phyloP scores from a whole-genome alignment of 176 grass and related monocot species.

The Triticum timopheevii region DNA sequence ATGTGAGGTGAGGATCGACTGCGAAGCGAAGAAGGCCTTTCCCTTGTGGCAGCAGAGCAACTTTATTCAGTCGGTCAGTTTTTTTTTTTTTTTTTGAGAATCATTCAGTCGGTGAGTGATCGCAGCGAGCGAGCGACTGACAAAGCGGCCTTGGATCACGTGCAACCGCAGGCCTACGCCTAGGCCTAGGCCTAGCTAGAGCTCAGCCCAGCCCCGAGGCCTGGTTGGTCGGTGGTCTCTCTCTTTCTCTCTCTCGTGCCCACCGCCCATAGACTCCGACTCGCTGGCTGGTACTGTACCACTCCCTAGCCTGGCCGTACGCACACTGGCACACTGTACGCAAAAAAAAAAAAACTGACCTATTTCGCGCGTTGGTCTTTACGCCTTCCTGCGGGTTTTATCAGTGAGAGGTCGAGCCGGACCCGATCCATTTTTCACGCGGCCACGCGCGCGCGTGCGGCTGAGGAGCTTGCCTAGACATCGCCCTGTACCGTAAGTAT shows the following conservation, averaged over 20 bases:
- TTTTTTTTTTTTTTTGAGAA: too few relatives aligned
- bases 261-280: background rate
- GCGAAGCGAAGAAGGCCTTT: background rate
- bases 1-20: background rate
- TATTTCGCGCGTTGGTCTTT: background rate
- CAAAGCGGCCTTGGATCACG: conserved; percentile 42
- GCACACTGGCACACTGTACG: background rate
- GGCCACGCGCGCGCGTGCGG: too few relatives aligned
- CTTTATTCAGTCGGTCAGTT: background rate
- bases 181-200: too few relatives aligned
- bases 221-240: background rate
- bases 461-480: too few relatives aligned
- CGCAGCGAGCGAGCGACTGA: background rate
- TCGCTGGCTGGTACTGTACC: too few relatives aligned
- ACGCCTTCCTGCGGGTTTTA: background rate
- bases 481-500: too few relatives aligned
- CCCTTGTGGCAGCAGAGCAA: background rate
- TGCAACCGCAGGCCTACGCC: conserved; percentile 14
- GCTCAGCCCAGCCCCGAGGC: too few relatives aligned
- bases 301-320: background rate
- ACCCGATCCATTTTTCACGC: too few relatives aligned
- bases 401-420: too few relatives aligned
- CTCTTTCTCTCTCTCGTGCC: background rate
- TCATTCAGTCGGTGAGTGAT: background rate
- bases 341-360: background rate